Evolutionary conservation across 345 rosid genomes (phyloP), one percentile per base, ranked within the genome.

Genomic region (Linum tenue): DNA sequence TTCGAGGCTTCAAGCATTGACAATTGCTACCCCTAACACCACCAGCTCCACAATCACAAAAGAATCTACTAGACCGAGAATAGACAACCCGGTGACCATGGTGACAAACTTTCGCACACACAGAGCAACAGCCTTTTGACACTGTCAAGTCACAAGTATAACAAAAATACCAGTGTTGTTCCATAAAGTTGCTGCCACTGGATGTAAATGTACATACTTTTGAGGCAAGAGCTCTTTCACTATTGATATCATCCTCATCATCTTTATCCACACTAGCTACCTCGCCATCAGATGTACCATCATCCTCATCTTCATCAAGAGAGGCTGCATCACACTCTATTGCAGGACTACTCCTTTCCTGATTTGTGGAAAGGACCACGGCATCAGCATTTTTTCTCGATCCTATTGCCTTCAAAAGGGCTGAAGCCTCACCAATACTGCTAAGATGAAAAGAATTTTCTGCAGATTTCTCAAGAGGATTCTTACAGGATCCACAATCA

Each of bases 41-140:
- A 62, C 97, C 99, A 8, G 97, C 99, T 81, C 99, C 99, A 76
- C 99, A 94, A 78, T 94, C 99, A 40, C 99, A 94, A 75, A 94
- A 94, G 75, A 94, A 94, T 2, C 99, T 83, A 80, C 99, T 94
- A 15, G 86, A 84, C 58, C 99, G 86, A 77, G 99, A 94, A 79
- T 94, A 94, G 69, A 90, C 99, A 76, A 94, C 99, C 75, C 92
- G 97, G 71, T 94, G 99, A 63, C 97, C 99, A 16, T 88, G 87
- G 79, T 94, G 99, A 75, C 99, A 94, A 74, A 94, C 97, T 83
- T 90, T 94, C 70, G 99, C 97, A 55, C 99, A 94, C 22, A 90
- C 88, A 70, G 99, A 94, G 74, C 99, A 94, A 73, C 99, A 94
- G 55, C 99, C 99, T 79, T 94, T 94, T 60, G 97, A 84, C 64